Conservation (phyloP, 306 rosid genomes). For the Gastrolobium villosum region DNA sequence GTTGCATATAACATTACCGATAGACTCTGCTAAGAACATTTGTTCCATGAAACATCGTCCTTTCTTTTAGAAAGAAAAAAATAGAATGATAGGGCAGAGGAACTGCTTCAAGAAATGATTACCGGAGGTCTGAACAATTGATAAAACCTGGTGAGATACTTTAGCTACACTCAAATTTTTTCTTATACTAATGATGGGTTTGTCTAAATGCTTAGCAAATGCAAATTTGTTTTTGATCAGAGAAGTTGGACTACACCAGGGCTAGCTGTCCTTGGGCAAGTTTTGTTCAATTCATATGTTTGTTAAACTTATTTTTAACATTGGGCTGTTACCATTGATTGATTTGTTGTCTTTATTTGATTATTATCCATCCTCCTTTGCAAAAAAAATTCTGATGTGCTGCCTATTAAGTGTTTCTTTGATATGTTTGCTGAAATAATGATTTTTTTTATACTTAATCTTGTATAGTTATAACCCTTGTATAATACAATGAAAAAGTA, state of each 20-base stretch:
- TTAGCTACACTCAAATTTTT: neutral
- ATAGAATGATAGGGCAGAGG: neutral
- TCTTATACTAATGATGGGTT: neutral
- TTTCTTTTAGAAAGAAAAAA: neutral
- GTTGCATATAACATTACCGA: slow-evolving; percentile 12
- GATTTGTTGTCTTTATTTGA: slow-evolving; percentile 9
- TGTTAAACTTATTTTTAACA: neutral
- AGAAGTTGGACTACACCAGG: neutral
- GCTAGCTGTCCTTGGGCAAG: neutral
- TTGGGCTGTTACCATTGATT: neutral
- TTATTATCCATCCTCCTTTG: neutral
- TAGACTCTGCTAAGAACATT: slow-evolving; percentile 8
- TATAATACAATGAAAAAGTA: slow-evolving; percentile 22
- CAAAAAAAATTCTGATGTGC: no score
- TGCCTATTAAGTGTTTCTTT: neutral
- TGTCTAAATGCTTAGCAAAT: slow-evolving; percentile 20
- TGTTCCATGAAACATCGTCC: slow-evolving; percentile 11
- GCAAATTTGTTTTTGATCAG: neutral
- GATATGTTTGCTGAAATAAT: slow-evolving; percentile 2
- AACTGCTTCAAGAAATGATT: slow-evolving; percentile 41
- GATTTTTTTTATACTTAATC: neutral
- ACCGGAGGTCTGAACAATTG: slow-evolving; percentile 5
- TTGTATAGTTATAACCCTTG: neutral
- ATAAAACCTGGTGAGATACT: slow-evolving; percentile 27
- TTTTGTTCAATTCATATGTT: slow-evolving; percentile 4